Evolutionary conservation across 2,329 filamentous ascomycete genomes (phyloP).

Genomic region (Fusarium agapanthi): DNA sequence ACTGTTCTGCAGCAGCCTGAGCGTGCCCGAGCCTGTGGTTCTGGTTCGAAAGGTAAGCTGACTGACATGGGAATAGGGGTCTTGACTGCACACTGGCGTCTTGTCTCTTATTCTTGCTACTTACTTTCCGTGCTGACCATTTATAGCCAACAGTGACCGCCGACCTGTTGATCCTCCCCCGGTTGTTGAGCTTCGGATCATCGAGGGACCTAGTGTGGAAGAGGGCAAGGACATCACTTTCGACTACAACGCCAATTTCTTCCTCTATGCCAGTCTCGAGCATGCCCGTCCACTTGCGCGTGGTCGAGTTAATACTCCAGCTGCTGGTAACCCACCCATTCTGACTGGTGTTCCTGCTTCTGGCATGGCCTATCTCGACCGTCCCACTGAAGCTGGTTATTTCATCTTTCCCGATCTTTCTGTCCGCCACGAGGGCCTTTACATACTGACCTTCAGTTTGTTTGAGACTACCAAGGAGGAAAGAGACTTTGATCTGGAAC

Average conservation of each 20-base stretch:
- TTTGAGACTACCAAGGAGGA: slow-evolving; percentile 93
- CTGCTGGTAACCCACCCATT: slow-evolving; percentile 80
- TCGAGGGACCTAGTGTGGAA: slow-evolving; percentile 72
- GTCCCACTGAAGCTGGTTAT: slow-evolving; percentile 82
- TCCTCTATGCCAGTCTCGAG: slow-evolving; percentile 92
- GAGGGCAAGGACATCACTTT: slow-evolving; percentile 80
- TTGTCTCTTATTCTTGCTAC: neutral
- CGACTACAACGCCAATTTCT: slow-evolving; percentile 95
- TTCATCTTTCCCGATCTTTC: slow-evolving; percentile 98
- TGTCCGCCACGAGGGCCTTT: slow-evolving; percentile 93
- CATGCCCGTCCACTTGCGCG: slow-evolving; percentile 84
- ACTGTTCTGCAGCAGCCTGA: slow-evolving; percentile 93
- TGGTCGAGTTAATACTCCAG: slow-evolving; percentile 73
- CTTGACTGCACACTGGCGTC: neutral
- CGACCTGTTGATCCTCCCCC: slow-evolving; percentile 94
- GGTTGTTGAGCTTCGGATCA: slow-evolving; percentile 89
- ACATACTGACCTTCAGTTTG: slow-evolving; percentile 88
- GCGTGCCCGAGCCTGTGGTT: slow-evolving; percentile 92
- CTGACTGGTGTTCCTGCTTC: slow-evolving; percentile 94
- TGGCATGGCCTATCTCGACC: slow-evolving; percentile 94
- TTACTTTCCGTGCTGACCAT: slow-evolving; percentile 24
- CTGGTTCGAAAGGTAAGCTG: slow-evolving; percentile 87
- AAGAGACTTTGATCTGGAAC: slow-evolving; percentile 75
- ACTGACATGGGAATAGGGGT: neutral
- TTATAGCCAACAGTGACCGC: slow-evolving; percentile 67